Conservation (phyloP, 169 alveolate species). For the Besnoitia besnoiti region DNA sequence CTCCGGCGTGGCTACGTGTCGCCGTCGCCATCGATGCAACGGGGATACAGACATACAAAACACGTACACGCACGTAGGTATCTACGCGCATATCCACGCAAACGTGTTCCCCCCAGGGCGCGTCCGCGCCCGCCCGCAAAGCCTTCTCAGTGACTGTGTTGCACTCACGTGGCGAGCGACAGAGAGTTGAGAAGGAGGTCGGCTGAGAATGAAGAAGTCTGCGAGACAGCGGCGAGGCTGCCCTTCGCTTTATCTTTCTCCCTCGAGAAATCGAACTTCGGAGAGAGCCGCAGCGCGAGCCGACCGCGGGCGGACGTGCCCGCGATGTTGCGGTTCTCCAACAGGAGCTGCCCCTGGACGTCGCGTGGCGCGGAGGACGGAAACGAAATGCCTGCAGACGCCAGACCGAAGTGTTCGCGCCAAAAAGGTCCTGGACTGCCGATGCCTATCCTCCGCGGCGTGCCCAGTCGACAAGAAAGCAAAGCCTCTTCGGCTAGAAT, state of each 20-base stretch:
- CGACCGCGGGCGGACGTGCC: conserved; percentile 21
- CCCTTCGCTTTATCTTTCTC: background rate
- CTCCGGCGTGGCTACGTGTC: too few relatives aligned
- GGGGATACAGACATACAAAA: background rate
- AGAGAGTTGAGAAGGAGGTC: conserved; percentile 12
- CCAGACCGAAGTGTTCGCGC: background rate
- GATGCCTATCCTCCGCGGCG: too few relatives aligned
- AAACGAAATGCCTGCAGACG: conserved; percentile 11
- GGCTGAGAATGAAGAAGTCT: background rate
- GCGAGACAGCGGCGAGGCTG: background rate
- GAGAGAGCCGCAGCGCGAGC: conserved; percentile 9
- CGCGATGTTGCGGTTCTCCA: conserved; percentile 5
- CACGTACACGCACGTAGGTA: background rate
- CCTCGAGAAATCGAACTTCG: background rate
- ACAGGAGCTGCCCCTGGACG: background rate
- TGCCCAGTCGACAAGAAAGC: too few relatives aligned
- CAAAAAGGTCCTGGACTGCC: too few relatives aligned
- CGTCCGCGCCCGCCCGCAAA: background rate
- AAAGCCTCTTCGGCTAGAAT: too few relatives aligned
- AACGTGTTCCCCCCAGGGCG: background rate
- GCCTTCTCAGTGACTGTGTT: background rate
- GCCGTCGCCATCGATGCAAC: too few relatives aligned
- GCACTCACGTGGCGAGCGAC: conserved; percentile 2
- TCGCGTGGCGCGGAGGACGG: background rate
- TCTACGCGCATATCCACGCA: background rate